Base-by-base conservation (phyloP, 2,329 filamentous ascomycete species). In the Claviceps paspali region DNA sequence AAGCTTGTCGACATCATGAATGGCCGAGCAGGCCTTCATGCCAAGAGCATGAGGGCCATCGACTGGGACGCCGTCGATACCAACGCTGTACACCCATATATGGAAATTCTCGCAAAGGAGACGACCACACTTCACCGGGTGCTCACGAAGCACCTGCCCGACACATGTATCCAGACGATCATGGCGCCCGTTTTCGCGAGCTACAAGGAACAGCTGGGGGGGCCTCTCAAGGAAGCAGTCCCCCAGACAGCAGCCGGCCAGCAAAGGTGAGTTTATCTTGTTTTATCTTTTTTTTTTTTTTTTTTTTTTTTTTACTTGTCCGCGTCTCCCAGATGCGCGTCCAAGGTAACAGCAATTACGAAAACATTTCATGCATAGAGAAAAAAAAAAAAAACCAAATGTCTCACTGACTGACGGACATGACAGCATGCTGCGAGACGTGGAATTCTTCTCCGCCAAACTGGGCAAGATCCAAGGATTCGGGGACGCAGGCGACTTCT, bases 1-100 rank as follows among this genome's bases (percentile, higher is more conserved):
- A 95, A 95, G 54, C 65, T 95, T 1, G 82, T 93, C 14, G 85
- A 93, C 45, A 94, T 95, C 36, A 92, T 95, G 82, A 80, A 77
- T 38, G 76, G 75, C 2, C 75, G 86, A 5, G 83, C 84, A 1
- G 64, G 73, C 4, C 63, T 78, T 6, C 85, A 88, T 50, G 77
- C 84, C 28, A 79, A 77, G 51, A 72, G 75, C 18, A 78, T 94
- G 64, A 79, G 73, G 52, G 71, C 73, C 34, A 72, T 87, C 29
- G 67, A 83, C 44, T 94, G 85, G 81, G 79, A 88, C 45, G 52
- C 56, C 31, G 52, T 61, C 10, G 58, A 62, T 32, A 50, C 51
- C 6, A 50, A 45, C 5, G 38, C 47, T 3, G 65, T 70, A 6
- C 83, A 79, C 47, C 54, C 73, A 1, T 92, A 88, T 56, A 88